These are phyloP conservation scores for Apiospora koreana DNA, from an alignment of 2,329 filamentous ascomycete species.

Conservation along the genomic window DNA sequence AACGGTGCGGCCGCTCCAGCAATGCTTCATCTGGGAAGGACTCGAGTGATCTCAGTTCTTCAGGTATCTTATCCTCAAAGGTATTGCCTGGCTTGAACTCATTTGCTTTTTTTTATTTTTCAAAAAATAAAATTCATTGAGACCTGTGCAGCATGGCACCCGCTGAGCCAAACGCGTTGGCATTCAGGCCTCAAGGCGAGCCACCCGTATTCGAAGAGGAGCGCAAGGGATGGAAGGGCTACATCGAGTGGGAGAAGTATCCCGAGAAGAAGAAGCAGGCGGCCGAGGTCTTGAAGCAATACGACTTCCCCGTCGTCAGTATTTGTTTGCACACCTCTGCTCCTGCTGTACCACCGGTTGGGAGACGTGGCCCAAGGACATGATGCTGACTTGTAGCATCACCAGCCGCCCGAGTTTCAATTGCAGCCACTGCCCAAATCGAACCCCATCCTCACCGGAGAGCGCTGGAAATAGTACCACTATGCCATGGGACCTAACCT, in stretches of 20 bases:
- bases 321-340: background rate
- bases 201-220: slow-evolving; percentile 11
- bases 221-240: slow-evolving; percentile 35
- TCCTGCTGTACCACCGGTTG: background rate
- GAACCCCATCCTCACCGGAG: slow-evolving; percentile 58
- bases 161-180: slow-evolving; percentile 11
- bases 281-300: slow-evolving; percentile 52
- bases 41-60: background rate
- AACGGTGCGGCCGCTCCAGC: background rate
- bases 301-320: slow-evolving; percentile 45
- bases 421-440: slow-evolving; percentile 54
- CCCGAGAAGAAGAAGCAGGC: slow-evolving; percentile 66
- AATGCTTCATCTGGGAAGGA: background rate
- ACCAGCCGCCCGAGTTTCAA: slow-evolving; percentile 54
- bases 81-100: background rate
- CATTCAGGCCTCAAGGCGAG: slow-evolving; percentile 10
- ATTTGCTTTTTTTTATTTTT: background rate
- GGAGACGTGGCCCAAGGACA: background rate
- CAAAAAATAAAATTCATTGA: too few species aligned
- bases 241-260: slow-evolving; percentile 71
- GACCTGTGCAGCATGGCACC: background rate
- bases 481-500: slow-evolving; percentile 51
- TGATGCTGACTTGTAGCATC: background rate
- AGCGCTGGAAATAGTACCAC: slow-evolving; percentile 61
- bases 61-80: background rate